These are phyloP conservation scores for Arthrobotrys entomopaga DNA, from an alignment of 2,329 filamentous ascomycete species.

Conservation along the genomic window DNA sequence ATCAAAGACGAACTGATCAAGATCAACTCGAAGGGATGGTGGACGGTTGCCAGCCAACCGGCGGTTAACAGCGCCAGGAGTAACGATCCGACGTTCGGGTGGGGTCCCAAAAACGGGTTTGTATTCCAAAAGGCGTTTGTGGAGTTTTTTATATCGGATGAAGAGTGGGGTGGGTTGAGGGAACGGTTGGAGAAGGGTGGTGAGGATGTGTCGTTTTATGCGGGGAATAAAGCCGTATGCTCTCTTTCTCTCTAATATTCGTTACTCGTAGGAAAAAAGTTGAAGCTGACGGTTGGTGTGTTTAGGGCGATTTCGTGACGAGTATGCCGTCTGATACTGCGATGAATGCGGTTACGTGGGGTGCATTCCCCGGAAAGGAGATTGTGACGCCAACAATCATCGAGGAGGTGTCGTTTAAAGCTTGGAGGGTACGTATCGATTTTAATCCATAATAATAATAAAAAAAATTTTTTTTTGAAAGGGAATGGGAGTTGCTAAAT, in stretches of 20 bases:
- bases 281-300: conserved; percentile 8
- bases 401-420: conserved; percentile 90
- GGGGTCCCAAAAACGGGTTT: conserved; percentile 91
- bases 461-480: too few relatives aligned
- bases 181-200: conserved; percentile 71
- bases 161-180: conserved; percentile 76
- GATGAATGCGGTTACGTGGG: conserved; percentile 95
- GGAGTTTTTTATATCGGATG: conserved; percentile 85
- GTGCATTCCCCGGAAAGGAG: conserved; percentile 92
- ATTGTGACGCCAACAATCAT: conserved; percentile 97
- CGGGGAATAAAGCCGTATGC: conserved; percentile 70
- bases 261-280: too few relatives aligned
- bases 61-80: conserved; percentile 87
- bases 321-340: conserved; percentile 58
- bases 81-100: conserved; percentile 82
- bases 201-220: conserved; percentile 84
- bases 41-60: conserved; percentile 95
- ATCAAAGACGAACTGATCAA: conserved; percentile 80
- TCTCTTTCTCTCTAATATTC: not conserved
- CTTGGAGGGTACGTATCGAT: conserved; percentile 71
- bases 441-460: not conserved
- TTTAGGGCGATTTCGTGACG: conserved; percentile 57
- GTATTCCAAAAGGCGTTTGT: conserved; percentile 99
- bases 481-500: not conserved
- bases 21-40: conserved; percentile 86